Percentiles rank a stretch among this genome's conserved stretches.
Evolutionary conservation across 2,329 filamentous ascomycete species (phyloP).

Genomic region (Hypomyces rosellus): DNA sequence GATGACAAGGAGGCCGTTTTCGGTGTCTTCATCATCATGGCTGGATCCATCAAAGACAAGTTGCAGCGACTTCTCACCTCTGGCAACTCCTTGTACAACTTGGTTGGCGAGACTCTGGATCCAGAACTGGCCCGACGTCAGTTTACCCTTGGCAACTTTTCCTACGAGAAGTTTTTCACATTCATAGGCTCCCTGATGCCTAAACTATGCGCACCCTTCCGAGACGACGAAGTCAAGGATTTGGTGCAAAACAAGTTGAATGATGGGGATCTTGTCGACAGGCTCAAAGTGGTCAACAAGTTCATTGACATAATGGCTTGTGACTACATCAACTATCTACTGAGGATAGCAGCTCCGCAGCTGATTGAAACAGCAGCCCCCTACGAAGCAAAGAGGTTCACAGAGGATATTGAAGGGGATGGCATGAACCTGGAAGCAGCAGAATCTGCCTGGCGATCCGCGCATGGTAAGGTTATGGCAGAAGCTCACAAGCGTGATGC

Average conservation of each 20-base stretch:
- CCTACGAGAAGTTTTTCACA: slow-evolving; percentile 72
- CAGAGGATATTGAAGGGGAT: slow-evolving; percentile 54
- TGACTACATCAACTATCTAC: slow-evolving; percentile 76
- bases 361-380: slow-evolving; percentile 64
- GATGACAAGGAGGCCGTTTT: slow-evolving; percentile 60
- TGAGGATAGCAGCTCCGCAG: slow-evolving; percentile 64
- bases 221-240: slow-evolving; percentile 69
- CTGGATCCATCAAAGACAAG: slow-evolving; percentile 64
- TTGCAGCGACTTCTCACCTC: slow-evolving; percentile 65
- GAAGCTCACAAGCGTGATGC: slow-evolving; percentile 65
- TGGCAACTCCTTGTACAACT: slow-evolving; percentile 65
- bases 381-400: slow-evolving; percentile 70
- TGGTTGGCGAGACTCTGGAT: slow-evolving; percentile 71
- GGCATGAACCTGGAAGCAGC: slow-evolving; percentile 52
- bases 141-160: slow-evolving; percentile 66
- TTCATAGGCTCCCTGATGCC: slow-evolving; percentile 71
- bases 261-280: slow-evolving; percentile 62
- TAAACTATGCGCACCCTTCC: slow-evolving; percentile 72
- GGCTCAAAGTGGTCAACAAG: slow-evolving; percentile 66
- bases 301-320: slow-evolving; percentile 73
- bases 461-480: slow-evolving; percentile 56
- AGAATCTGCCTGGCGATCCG: slow-evolving; percentile 58
- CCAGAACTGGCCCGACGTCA: slow-evolving; percentile 64
- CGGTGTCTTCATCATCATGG: slow-evolving; percentile 62
- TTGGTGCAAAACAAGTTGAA: slow-evolving; percentile 56